Evolutionary conservation across 352 stramenopile species (phyloP), one percentile per base, ranked within the genome.

Genomic region (Pythium phragmiticola): DNA sequence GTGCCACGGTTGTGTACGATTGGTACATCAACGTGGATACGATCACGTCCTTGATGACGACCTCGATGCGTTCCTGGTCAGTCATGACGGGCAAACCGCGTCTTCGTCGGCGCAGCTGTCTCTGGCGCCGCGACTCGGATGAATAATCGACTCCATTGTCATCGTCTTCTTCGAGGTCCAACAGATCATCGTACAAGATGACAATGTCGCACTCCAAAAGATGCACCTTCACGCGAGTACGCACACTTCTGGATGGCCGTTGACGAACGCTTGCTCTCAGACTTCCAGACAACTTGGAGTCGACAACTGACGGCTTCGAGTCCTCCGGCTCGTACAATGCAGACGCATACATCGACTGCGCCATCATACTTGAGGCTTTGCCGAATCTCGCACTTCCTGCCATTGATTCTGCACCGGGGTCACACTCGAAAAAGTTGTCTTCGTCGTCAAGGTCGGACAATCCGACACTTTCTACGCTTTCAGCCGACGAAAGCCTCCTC

Each of bases 371-470:
- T 19, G 74, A 75, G 0, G 30, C 49, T 71, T 41, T 52, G 47
- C 63, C 70, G 57, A 69, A 80, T 66, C 50, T 71, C 43, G 52
- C 60, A 52, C 69, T 70, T 16, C 52, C 74, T 41, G 57, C 70
- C 46, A 74, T 65, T 46, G 50, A 88, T 72, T 54, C 82, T 66
- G 80, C 61, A 13, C 80, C 83, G n/a, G 82, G 76, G 36, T 92
- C 81, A 48, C 80, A 91, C 34, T 95, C 87, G 33, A 93, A 95
- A 66, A 94, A 92, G 45, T 82, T 80, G 14, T 91, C 82, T 21
- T 95, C 87, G 17, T 90, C 81, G 43, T 96, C 87, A 41, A 96
- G 57, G 55, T 96, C 87, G 2, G 86, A 96, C 13, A 96, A 65
- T 6, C 86, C 87, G 41, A 82, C 76, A 41, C 82, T 93, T 52